A percentile compares a stretch with the other conserved stretches of the same genome.
Conservation (phyloP, 345 rosid genomes). For the Citrus reticulata region DNA sequence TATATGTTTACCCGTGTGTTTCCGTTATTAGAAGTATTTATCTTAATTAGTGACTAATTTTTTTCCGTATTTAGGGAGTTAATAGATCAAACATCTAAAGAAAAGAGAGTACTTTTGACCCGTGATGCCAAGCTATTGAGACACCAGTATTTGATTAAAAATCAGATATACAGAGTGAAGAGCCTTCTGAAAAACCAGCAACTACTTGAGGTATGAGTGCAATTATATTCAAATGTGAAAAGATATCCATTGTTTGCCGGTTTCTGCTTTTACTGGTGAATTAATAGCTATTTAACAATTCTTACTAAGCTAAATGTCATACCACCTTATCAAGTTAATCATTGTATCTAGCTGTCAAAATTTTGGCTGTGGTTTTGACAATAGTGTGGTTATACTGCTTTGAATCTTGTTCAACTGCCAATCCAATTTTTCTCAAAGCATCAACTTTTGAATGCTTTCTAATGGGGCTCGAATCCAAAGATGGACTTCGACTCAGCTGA, state of each 20-base stretch:
- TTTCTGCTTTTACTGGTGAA: background rate
- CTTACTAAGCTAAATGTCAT: background rate
- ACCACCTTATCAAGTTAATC: background rate
- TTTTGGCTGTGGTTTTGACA: background rate
- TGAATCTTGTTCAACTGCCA: background rate
- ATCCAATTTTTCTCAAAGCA: background rate
- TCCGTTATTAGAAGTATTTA: background rate
- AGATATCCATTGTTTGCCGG: background rate
- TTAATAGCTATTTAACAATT: background rate
- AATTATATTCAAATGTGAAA: background rate
- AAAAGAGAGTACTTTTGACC: constrained; percentile 78
- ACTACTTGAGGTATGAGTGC: constrained; percentile 69
- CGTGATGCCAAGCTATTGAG: constrained; percentile 85
- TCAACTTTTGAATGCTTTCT: background rate
- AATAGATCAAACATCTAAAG: constrained; percentile 72
- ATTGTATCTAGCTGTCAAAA: background rate
- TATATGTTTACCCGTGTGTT: background rate
- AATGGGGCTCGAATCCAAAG: background rate
- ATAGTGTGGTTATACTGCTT: background rate
- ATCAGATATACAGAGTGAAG: constrained; percentile 78
- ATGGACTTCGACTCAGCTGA: background rate
- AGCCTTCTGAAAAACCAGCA: constrained; percentile 88
- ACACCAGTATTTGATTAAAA: constrained; percentile 66
- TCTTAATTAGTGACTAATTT: background rate
- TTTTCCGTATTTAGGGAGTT: constrained; percentile 49